A percentile compares a stretch with the other conserved stretches of the same genome.
These are phyloP conservation scores for Plasmodium cynomolgi DNA, from an alignment of 169 alveolate genomes.

Conservation along the genomic window DNA sequence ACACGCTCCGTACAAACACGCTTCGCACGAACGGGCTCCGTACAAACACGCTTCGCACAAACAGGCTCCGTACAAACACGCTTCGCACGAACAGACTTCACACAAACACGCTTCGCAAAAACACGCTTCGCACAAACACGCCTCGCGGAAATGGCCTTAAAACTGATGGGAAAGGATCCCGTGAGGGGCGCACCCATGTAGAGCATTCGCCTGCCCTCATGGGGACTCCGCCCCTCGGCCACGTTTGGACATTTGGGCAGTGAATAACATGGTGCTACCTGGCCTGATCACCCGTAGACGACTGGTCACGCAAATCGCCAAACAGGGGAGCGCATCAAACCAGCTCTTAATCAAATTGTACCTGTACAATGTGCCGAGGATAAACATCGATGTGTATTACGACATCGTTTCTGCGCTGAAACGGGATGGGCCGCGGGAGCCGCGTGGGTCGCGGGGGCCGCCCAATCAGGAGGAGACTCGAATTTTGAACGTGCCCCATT, in stretches of 20 bases:
- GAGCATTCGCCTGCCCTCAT: neutral
- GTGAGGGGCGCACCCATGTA: neutral
- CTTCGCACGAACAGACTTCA: too few relatives aligned
- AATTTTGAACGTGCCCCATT: conserved; percentile 26
- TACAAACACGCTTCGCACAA: neutral
- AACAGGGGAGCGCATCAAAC: neutral
- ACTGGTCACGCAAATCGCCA: neutral
- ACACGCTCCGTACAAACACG: neutral
- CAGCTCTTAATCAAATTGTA: conserved; percentile 42
- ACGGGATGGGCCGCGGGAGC: neutral
- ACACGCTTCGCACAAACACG: neutral
- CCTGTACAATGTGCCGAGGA: conserved; percentile 35
- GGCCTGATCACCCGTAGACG: neutral
- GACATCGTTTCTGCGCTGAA: conserved; percentile 27
- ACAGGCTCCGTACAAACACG: too few relatives aligned
- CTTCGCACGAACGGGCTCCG: neutral
- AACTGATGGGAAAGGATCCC: neutral
- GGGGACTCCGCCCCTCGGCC: neutral
- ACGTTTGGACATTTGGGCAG: neutral
- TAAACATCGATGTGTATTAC: conserved; percentile 45
- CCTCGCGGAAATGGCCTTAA: neutral
- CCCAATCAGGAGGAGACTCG: neutral
- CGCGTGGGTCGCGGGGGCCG: too few relatives aligned
- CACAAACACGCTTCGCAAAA: neutral
- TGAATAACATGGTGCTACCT: conserved; percentile 24